Percentiles rank a stretch among this genome's conserved stretches.
Conservation (phyloP, 495 filamentous ascomycete genomes). For the Penicillium robsamsonii region DNA sequence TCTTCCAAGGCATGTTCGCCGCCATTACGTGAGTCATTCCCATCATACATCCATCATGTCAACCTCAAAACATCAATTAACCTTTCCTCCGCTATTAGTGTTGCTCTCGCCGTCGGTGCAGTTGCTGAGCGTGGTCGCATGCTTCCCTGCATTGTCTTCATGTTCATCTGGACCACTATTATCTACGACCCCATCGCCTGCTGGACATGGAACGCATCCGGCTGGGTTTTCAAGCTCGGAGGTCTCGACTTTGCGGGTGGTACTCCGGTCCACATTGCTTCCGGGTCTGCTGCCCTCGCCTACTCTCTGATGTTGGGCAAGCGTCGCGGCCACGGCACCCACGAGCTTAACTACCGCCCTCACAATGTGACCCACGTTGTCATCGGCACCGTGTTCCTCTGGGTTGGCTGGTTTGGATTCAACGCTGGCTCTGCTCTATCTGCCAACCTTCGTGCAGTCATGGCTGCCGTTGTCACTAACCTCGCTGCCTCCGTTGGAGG, state of each 20-base stretch:
- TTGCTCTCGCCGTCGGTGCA: slow-evolving; percentile 88
- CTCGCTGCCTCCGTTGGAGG: slow-evolving; percentile 67
- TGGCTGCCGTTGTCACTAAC: slow-evolving; percentile 59
- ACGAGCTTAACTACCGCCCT: slow-evolving; percentile 92
- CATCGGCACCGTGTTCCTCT: slow-evolving; percentile 95
- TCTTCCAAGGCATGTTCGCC: slow-evolving; percentile 99
- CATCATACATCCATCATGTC: not conserved
- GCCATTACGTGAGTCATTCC: slow-evolving; percentile 70
- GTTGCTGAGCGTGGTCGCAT: slow-evolving; percentile 92
- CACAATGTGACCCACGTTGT: slow-evolving; percentile 98
- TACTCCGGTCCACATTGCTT: slow-evolving; percentile 93
- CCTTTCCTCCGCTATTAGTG: slow-evolving; percentile 41
- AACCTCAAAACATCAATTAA: slow-evolving; percentile 5
- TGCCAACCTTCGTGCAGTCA: slow-evolving; percentile 77
- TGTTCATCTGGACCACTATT: slow-evolving; percentile 93
- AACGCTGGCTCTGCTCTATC: slow-evolving; percentile 90
- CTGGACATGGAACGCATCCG: slow-evolving; percentile 93
- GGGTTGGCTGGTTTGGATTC: slow-evolving; percentile 99
- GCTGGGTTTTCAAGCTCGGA: slow-evolving; percentile 82
- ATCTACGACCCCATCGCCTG: slow-evolving; percentile 96
- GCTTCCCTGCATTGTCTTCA: slow-evolving; percentile 91
- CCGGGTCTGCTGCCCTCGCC: slow-evolving; percentile 84
- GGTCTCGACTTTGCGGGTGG: slow-evolving; percentile 96
- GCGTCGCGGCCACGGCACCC: slow-evolving; percentile 77
- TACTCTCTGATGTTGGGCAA: slow-evolving; percentile 83